Conservation (phyloP, 2,329 filamentous ascomycete genomes). For the Cercospora canescens region DNA sequence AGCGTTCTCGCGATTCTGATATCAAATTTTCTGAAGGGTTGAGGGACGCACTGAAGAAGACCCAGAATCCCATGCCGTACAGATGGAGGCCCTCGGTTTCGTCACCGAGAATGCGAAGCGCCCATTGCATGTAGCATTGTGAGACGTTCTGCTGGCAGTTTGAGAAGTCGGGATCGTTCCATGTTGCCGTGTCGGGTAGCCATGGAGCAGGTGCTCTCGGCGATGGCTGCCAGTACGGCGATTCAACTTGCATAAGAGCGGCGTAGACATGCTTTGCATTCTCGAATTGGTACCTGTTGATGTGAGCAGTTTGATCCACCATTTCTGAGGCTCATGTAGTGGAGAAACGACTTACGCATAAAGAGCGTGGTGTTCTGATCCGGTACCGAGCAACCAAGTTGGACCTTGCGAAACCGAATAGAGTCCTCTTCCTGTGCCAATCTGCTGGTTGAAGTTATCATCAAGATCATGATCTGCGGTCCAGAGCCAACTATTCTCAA, state of each 20-base stretch:
- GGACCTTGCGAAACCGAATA: conserved; percentile 43
- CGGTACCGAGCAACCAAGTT: conserved; percentile 55
- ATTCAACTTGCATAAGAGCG: conserved; percentile 54
- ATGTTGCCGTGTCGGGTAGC: conserved; percentile 36
- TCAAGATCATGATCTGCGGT: conserved; percentile 54
- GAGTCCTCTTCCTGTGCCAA: conserved; percentile 44
- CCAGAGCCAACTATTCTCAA: conserved; percentile 55
- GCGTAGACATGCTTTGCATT: conserved; percentile 52
- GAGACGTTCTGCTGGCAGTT: conserved; percentile 25
- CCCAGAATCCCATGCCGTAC: conserved; percentile 44
- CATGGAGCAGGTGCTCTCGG: conserved; percentile 43
- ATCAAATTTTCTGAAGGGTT: not conserved
- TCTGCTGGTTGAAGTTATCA: conserved; percentile 39
- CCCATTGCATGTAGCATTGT: conserved; percentile 40
- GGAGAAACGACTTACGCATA: conserved; percentile 40
- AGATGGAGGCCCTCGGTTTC: conserved; percentile 39
- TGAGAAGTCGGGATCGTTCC: conserved; percentile 34
- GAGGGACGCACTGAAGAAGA: conserved; percentile 36
- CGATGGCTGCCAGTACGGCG: conserved; percentile 45
- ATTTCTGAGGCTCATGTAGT: not conserved
- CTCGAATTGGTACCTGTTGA: conserved; percentile 44
- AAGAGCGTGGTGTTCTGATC: conserved; percentile 53
- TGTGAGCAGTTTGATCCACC: not conserved
- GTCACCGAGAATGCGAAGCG: conserved; percentile 24
- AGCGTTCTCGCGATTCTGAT: too few species aligned